Base-by-base conservation (phyloP, 192 early-diverging fungal genomes). In the Pilobolus umbonatus region DNA sequence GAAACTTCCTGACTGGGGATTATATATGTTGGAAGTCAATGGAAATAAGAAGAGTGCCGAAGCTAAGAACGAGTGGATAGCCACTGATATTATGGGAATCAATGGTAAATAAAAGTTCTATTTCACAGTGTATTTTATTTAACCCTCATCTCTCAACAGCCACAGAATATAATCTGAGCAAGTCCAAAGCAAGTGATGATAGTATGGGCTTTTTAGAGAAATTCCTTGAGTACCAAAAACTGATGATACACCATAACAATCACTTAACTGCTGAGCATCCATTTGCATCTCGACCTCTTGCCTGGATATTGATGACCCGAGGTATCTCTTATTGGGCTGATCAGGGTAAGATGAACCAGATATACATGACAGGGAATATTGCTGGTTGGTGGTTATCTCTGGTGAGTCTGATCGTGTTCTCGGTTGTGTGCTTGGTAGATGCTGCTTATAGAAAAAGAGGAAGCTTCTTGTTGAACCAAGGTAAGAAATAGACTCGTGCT, bases 301-400 rank as follows among this genome's bases (percentile, higher is more conserved):
- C 89, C 24, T 98, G 95, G 95, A 92, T 90, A 51, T 85, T 95
- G 73, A 78, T 96, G 28, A 52, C 77, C 22, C 81, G 83, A 46
- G 93, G 93, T 17, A 92, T 98, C 53, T 91, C 91, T 30, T 95
- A 95, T 72, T 95, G 95, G 84, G 91, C 93, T 25, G 82, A 81
- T 55, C 79, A 88, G 57, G 81, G 81, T 40, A 84, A 84, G 12
- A 62, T 67, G 19, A 71, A 87, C 19, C 88, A 92, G 75, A 95
- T 94, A 59, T 96, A 96, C 68, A 76, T 96, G 52, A 69, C 95
- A 10, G 93, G 94, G 21, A 96, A 98, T 74, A 85, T 91, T 12
- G 34, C 92, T n/a, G 76, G 87, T 28, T 96, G 92, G 92, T 93
- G 89, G 87, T 48, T 87, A 38, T 75, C 82, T 36, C 74, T 84